A percentile compares a stretch with the other conserved stretches of the same genome.
phyloP scores from a whole-genome alignment of 1,284 basidiomycete species.

The Anthracocystis setariae region DNA sequence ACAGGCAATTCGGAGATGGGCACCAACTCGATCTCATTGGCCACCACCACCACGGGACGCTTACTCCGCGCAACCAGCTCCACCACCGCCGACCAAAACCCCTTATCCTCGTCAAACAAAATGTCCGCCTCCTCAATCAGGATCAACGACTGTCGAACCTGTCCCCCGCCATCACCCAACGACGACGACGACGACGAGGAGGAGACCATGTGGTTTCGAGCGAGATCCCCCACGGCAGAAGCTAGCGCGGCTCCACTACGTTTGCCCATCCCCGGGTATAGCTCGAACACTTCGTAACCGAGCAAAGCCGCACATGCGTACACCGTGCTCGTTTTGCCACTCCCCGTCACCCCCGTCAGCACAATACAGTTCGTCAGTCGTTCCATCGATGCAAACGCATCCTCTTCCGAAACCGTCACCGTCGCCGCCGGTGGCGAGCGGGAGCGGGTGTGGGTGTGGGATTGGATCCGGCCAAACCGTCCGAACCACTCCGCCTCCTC shows the following conservation, averaged over 20 bases:
- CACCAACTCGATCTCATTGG: constrained; percentile 55
- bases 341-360: constrained; percentile 76
- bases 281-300: constrained; percentile 95
- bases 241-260: constrained; percentile 83
- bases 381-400: constrained; percentile 13
- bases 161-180: no score
- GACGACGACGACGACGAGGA: constrained; percentile 50
- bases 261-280: constrained; percentile 87
- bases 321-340: constrained; percentile 63
- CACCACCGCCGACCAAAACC: constrained; percentile 84
- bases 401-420: neutral
- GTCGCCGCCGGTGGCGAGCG: neutral
- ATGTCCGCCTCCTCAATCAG: constrained; percentile 97
- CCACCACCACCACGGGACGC: constrained; percentile 62
- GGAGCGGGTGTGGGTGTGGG: neutral
- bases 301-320: constrained; percentile 72
- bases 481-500: constrained; percentile 46
- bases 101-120: constrained; percentile 85
- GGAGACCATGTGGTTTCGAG: constrained; percentile 75
- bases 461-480: constrained; percentile 32
- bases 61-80: constrained; percentile 57
- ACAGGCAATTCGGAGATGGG: constrained; percentile 46
- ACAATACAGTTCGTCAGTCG: constrained; percentile 69
- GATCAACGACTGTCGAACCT: constrained; percentile 82
- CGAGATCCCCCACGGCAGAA: constrained; percentile 87